Evolutionary conservation across 352 stramenopile genomes (phyloP).

Genomic region (Phytophthora pinifolia): DNA sequence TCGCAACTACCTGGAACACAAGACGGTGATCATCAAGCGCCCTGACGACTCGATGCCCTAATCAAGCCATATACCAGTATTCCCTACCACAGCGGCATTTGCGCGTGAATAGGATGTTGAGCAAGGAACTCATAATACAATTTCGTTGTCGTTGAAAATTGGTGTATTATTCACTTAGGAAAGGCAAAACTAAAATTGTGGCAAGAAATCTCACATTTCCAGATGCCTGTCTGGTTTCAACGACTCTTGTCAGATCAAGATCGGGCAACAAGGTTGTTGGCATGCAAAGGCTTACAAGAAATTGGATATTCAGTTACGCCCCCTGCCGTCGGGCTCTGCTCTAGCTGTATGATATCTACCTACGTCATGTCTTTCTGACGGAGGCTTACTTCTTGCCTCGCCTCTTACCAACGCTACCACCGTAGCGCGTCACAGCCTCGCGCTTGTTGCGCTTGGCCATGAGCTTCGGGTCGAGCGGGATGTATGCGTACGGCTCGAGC

Average conservation of each 20-base stretch:
- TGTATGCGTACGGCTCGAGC: slow-evolving; percentile 97
- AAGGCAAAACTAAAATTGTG: no score
- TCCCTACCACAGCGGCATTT: no score
- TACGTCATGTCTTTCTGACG: slow-evolving; percentile 19
- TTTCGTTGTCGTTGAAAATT: no score
- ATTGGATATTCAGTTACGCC: slow-evolving; percentile 34
- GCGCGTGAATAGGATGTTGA: no score
- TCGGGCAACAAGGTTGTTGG: no score
- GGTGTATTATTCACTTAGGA: no score
- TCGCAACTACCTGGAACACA: slow-evolving; percentile 64
- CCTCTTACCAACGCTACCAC: slow-evolving; percentile 76
- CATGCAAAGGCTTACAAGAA: no score
- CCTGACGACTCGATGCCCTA: slow-evolving; percentile 38
- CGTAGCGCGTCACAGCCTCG: slow-evolving; percentile 75
- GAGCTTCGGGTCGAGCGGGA: slow-evolving; percentile 95
- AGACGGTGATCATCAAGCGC: slow-evolving; percentile 52
- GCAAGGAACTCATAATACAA: no score
- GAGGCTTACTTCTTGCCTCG: slow-evolving; percentile 45
- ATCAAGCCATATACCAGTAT: no score
- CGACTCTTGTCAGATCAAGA: no score
- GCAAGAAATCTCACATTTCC: no score
- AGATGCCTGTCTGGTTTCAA: no score
- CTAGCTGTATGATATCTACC: slow-evolving; percentile 33
- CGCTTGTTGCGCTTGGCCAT: slow-evolving; percentile 91
- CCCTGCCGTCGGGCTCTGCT: slow-evolving; percentile 12